phyloP scores from a whole-genome alignment of 305 asterid species.

The Plantago coronopus region DNA sequence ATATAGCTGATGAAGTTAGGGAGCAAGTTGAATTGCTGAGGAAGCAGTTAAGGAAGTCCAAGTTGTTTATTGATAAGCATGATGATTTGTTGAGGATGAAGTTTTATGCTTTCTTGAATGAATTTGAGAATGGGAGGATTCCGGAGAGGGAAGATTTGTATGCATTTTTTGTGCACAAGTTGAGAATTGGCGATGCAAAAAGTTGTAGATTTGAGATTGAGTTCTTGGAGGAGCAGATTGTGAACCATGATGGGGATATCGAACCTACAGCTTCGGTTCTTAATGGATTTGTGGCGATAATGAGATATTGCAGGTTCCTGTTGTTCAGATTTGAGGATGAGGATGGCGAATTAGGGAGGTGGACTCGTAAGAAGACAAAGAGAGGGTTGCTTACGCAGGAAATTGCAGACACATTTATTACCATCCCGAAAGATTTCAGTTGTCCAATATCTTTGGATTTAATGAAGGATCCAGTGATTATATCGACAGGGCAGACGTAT shows the following conservation, averaged over 20 bases:
- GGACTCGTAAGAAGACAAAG: slow-evolving; percentile 43
- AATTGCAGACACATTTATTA: slow-evolving; percentile 68
- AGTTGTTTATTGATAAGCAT: slow-evolving; percentile 47
- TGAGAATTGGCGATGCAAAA: slow-evolving; percentile 47
- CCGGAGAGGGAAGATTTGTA: slow-evolving; percentile 47
- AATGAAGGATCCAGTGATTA: slow-evolving; percentile 87
- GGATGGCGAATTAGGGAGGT: slow-evolving; percentile 51
- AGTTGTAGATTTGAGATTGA: slow-evolving; percentile 76
- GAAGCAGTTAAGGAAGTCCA: slow-evolving; percentile 55
- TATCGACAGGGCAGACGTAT: slow-evolving; percentile 88
- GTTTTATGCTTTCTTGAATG: slow-evolving; percentile 57
- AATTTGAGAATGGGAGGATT: slow-evolving; percentile 57
- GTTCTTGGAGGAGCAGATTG: slow-evolving; percentile 88
- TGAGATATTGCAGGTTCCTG: slow-evolving; percentile 69
- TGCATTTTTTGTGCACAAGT: slow-evolving; percentile 45
- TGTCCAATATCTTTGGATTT: slow-evolving; percentile 84
- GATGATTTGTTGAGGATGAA: slow-evolving; percentile 58
- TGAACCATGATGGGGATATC: slow-evolving; percentile 67
- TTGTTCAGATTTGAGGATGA: slow-evolving; percentile 78
- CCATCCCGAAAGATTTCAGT: slow-evolving; percentile 79
- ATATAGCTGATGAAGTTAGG: slow-evolving; percentile 50
- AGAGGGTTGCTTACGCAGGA: slow-evolving; percentile 53
- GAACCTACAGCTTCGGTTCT: slow-evolving; percentile 65
- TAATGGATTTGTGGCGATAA: slow-evolving; percentile 69
- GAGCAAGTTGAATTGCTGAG: slow-evolving; percentile 68